Evolutionary conservation across 441 rosid species (phyloP).

Genomic region (Gossypium trilobum): DNA sequence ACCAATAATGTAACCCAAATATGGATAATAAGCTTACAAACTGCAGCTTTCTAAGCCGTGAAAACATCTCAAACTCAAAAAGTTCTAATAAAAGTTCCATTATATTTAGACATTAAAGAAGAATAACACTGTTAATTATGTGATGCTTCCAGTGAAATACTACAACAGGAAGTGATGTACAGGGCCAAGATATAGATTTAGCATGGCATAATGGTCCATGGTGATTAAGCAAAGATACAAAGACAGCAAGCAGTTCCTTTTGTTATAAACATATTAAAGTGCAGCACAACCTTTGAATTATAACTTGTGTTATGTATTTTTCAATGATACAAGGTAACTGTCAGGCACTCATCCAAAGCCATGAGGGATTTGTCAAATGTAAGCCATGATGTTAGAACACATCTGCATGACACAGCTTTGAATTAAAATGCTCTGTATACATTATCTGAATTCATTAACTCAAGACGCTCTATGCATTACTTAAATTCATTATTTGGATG

Average conservation of each 20-base stretch:
- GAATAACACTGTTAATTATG: neutral
- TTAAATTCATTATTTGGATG: slow-evolving; percentile 4
- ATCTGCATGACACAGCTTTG: neutral
- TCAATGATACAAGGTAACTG: neutral
- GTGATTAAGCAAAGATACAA: neutral
- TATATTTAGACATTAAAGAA: neutral
- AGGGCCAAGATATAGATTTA: neutral
- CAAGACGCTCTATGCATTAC: neutral
- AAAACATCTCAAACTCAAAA: neutral
- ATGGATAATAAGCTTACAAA: neutral
- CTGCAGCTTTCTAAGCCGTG: neutral
- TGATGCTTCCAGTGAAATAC: neutral
- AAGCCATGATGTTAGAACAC: neutral
- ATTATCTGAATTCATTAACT: neutral
- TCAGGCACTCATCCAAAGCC: neutral
- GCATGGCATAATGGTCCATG: neutral
- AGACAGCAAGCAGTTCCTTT: neutral
- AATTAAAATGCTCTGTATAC: neutral
- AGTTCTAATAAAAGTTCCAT: neutral
- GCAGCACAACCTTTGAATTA: neutral
- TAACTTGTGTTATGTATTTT: neutral
- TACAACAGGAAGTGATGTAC: neutral
- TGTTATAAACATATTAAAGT: neutral
- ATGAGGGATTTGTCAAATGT: neutral
- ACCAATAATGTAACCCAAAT: neutral